Base-by-base conservation (phyloP, 371 early-diverging fungal species). In the Rhizopus delemar region DNA sequence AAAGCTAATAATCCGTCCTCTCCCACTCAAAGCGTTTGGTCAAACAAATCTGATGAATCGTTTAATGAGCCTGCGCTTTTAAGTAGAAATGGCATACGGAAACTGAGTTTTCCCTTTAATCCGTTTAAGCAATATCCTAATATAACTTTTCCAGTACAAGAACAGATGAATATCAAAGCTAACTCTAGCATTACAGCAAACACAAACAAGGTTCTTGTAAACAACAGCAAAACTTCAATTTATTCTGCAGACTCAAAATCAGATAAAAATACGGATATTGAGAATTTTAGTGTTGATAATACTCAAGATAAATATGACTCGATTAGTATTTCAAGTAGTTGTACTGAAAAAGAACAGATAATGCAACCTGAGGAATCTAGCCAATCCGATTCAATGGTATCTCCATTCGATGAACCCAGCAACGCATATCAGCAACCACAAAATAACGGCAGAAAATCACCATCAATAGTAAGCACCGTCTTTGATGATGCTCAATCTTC, bases 1-100 rank as follows among this genome's bases (percentile, higher is more conserved):
- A n/a, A 43, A 15, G 4, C 2, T 15, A 13, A 8, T 43, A 11
- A 5, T 11, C 43, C 65, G 6, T 33, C 54, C 28, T 71, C 56
- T 4, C 31, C 67, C 57, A 15, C 62, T 32, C 66, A 66, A 53
- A 32, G 51, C 36, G 32, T 56, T 9, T 29, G 49, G 12, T 63
- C 59, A 4, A 35, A 36, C 11, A 39, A 29, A 4, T 45, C 59
- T 11, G 59, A 64, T 32, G 65, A 59, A 46, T 59, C 59, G 4
- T 55, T 64, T 11, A 64, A 55, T 35, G 59, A 64, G 8, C 55
- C 55, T 39, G 45, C 41, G n/a, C 5, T 5, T 1, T 4, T 13
- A n/a, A 43, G 7, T 15, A 11, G 36, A 6, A 36, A 36, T 36
- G 36, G 6, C 6, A 11, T 11, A 36, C 43, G n/a, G 4, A n/a